phyloP scores from a whole-genome alignment of 306 rosid species.

The Oxytropis ochrocephala region DNA sequence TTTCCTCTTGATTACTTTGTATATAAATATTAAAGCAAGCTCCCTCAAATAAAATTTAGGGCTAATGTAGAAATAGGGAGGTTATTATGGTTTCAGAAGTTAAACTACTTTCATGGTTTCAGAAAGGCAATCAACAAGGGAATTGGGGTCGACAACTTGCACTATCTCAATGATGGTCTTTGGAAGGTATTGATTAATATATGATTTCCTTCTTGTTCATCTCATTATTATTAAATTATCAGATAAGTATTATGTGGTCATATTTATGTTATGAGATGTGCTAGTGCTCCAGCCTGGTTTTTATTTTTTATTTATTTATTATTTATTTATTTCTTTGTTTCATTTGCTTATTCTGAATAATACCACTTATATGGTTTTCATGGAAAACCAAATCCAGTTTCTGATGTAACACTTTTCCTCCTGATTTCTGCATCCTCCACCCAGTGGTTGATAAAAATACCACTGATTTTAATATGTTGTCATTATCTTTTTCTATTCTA shows the following conservation, averaged over 20 bases:
- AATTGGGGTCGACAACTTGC: conserved; percentile 96
- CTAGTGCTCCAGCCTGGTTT: background rate
- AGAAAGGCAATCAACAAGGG: conserved; percentile 90
- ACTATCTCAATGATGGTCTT: conserved; percentile 96
- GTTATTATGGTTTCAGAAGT: conserved; percentile 1
- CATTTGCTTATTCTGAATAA: background rate
- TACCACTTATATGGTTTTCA: background rate
- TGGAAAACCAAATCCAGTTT: background rate
- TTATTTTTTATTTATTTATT: too few species aligned
- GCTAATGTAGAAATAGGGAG: background rate
- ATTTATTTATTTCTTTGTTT: background rate
- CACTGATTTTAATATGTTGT: background rate
- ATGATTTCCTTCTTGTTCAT: background rate
- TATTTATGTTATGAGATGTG: background rate
- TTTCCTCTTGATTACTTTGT: background rate
- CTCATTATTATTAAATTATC: background rate
- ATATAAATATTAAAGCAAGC: background rate
- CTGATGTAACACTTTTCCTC: background rate
- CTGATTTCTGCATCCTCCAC: background rate
- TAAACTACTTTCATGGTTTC: conserved; percentile 30
- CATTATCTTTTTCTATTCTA: background rate
- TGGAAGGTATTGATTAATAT: conserved; percentile 70
- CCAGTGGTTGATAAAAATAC: background rate
- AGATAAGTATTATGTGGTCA: background rate
- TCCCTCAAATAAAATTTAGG: background rate